Base-by-base conservation (phyloP, 371 early-diverging fungal species). In the Haplosporangium sp. region DNA sequence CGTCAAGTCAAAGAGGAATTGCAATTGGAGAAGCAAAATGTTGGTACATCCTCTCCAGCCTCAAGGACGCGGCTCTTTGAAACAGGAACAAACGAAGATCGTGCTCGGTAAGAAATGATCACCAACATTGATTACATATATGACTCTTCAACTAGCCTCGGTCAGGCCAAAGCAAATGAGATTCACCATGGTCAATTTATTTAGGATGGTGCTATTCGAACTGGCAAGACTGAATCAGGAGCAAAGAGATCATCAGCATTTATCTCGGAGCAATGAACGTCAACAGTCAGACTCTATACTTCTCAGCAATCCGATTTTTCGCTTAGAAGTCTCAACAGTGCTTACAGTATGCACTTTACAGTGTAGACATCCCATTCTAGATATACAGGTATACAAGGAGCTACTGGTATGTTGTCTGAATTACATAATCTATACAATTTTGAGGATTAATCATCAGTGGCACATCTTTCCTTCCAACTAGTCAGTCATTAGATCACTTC, bases 1-100 rank as follows among this genome's bases (percentile, higher is more conserved):
- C 82, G 76, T 47, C 82, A 81, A 40, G 76, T 71, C 40, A 74
- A 75, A 42, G 82, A 81, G 56, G 75, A 81, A 4, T 48, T 81
- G 1, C 82, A 81, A 13, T 52, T 81, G 39, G 68, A 75, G 44
- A 81, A 81, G 40, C 75, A 75, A 55, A 61, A 59, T 17, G n/a
- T 59, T 6, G 34, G 53, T 15, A 38, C 47, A 0, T 13, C 58
- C 17, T 39, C 50, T 10, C 34, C 52, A 6, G n/a, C 59, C 3
- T 56, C 72, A 34, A 58, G 47, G 39, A 58, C 52, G 17, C 35
- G 58, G 6, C 61, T 50, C 0, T 81, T 81, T 19, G 82, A 81
- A 40, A 53, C 66, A 35, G 82, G 76, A 45, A 62, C 69, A 0
- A 50, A 72, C 19, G 76, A 71, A 58, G 76, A 81, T 37, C 75